A percentile compares a stretch with the other conserved stretches of the same genome.
phyloP scores from a whole-genome alignment of 164 flowering plant genomes.

The grape (Vitis vinifera) region ASM3070453v1 NC_081812.1:16178001-16178500 shows the following conservation, averaged over 20 bases:
- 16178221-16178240: slow-evolving; percentile 54
- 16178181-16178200: slow-evolving; percentile 50
- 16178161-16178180: slow-evolving; percentile 29
- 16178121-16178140: not conserved
- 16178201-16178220: slow-evolving; percentile 26
- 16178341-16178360: slow-evolving; percentile 10
- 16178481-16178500: slow-evolving; percentile 52
- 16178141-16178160: not conserved
- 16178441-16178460: slow-evolving; percentile 46
- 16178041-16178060: not conserved
- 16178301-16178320: not conserved
- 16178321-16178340: slow-evolving; percentile 7
- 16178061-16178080: not conserved
- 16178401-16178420: slow-evolving; percentile 44
- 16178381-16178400: slow-evolving; percentile 39
- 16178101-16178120: not conserved
- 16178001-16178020: no score
- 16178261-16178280: slow-evolving; percentile 44
- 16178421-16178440: slow-evolving; percentile 55
- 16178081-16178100: not conserved
- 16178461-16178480: slow-evolving; percentile 60
- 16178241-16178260: slow-evolving; percentile 56
- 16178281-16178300: not conserved
- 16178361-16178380: slow-evolving; percentile 19
- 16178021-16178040: no score